Percentiles rank a stretch among this genome's conserved stretches.
These are phyloP conservation scores for Penicillium rolfsii DNA, from an alignment of 2,329 filamentous ascomycete species.

Conservation along the genomic window DNA sequence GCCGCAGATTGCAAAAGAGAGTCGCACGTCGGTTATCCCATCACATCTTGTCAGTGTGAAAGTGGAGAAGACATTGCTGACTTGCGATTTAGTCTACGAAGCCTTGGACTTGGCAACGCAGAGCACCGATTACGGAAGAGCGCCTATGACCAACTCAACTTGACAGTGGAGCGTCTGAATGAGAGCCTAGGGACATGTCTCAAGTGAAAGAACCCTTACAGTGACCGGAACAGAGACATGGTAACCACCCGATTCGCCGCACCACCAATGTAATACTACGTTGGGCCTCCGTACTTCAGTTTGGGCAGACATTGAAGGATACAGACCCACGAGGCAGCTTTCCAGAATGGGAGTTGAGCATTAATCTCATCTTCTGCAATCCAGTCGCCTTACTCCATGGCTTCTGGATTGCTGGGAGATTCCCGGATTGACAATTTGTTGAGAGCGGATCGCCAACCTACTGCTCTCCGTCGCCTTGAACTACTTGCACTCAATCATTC, in stretches of 20 bases:
- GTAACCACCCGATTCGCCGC: conserved; percentile 21
- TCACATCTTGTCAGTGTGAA: not conserved
- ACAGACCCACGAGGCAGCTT: conserved; percentile 17
- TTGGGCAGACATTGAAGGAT: conserved; percentile 26
- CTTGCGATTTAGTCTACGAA: conserved; percentile 33
- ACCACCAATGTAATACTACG: conserved; percentile 15
- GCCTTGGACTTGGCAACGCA: conserved; percentile 32
- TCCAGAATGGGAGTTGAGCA: conserved; percentile 17
- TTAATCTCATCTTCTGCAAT: conserved; percentile 11
- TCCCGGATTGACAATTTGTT: not conserved
- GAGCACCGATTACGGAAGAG: conserved; percentile 38
- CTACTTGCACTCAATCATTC: not conserved
- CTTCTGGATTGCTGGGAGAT: not conserved
- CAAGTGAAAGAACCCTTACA: conserved; percentile 21
- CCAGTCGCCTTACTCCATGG: conserved; percentile 1
- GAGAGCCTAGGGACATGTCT: conserved; percentile 53
- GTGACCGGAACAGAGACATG: not conserved
- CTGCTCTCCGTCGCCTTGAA: not conserved
- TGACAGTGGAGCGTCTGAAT: conserved; percentile 52
- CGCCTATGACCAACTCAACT: conserved; percentile 47
- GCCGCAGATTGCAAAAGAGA: conserved; percentile 35
- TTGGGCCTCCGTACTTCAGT: conserved; percentile 26
- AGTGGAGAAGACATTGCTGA: conserved; percentile 26
- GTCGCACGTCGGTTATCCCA: conserved; percentile 36
- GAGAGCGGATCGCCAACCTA: not conserved